phyloP scores from a whole-genome alignment of 208 protist species.

The Trypanosoma brucei region DNA sequence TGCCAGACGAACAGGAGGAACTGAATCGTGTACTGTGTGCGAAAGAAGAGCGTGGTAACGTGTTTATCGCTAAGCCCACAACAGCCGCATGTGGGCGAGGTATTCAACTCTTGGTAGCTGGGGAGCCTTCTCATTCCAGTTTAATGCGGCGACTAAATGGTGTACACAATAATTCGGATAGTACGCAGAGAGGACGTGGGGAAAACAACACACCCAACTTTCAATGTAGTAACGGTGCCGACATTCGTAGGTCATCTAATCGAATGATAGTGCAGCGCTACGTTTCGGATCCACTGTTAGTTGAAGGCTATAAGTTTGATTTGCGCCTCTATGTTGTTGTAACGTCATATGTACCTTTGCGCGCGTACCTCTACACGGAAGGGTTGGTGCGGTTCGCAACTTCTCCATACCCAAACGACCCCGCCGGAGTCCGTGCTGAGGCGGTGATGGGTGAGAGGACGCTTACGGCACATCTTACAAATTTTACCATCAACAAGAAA shows the following conservation, averaged over 20 bases:
- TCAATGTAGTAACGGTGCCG: not conserved
- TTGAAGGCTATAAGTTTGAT: slow-evolving; percentile 91
- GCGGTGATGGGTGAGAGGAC: slow-evolving; percentile 11
- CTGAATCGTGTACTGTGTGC: slow-evolving; percentile 25
- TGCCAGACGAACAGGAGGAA: slow-evolving; percentile 41
- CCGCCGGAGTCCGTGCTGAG: slow-evolving; percentile 2
- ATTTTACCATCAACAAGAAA: slow-evolving; percentile 88
- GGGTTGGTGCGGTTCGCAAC: slow-evolving; percentile 88
- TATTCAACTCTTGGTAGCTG: slow-evolving; percentile 53
- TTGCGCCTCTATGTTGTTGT: slow-evolving; percentile 90
- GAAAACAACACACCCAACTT: not conserved
- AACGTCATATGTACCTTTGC: slow-evolving; percentile 79
- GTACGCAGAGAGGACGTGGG: too few relatives aligned
- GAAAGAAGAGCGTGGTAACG: slow-evolving; percentile 15
- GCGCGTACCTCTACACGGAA: slow-evolving; percentile 81
- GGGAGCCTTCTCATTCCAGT: not conserved
- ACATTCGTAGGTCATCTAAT: not conserved
- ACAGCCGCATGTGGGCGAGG: slow-evolving; percentile 58
- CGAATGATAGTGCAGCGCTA: slow-evolving; percentile 74
- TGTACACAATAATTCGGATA: not conserved
- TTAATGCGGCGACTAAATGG: not conserved
- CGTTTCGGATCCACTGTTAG: slow-evolving; percentile 62
- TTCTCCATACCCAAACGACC: slow-evolving; percentile 37
- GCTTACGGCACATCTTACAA: slow-evolving; percentile 82
- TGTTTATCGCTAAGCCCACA: slow-evolving; percentile 82